These are phyloP conservation scores for Phytophthora syringae DNA, from an alignment of 352 stramenopile species.

Conservation along the genomic window DNA sequence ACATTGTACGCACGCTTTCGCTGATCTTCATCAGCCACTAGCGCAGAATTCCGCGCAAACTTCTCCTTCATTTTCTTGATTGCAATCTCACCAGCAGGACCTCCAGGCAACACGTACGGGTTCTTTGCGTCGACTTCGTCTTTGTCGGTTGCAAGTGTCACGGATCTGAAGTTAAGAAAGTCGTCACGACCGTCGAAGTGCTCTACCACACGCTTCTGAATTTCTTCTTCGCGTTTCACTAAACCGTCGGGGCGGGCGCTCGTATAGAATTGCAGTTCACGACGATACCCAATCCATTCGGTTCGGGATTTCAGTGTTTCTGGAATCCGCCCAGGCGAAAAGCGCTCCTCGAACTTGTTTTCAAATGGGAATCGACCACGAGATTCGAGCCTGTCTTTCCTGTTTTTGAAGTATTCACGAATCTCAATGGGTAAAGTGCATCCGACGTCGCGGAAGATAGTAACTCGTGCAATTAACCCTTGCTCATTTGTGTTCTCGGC, in stretches of 20 bases:
- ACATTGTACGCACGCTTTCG: slow-evolving; percentile 93
- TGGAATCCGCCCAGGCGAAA: slow-evolving; percentile 69
- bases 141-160: slow-evolving; percentile 79
- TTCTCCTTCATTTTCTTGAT: slow-evolving; percentile 96
- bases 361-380: slow-evolving; percentile 85
- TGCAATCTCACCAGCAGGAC: slow-evolving; percentile 71
- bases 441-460: slow-evolving; percentile 77
- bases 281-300: slow-evolving; percentile 88
- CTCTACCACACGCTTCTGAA: slow-evolving; percentile 90
- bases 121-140: slow-evolving; percentile 83
- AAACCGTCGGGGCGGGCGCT: slow-evolving; percentile 91
- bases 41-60: slow-evolving; percentile 70
- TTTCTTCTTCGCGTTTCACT: slow-evolving; percentile 83
- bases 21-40: slow-evolving; percentile 79
- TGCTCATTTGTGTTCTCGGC: slow-evolving; percentile 89
- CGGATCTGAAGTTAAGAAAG: slow-evolving; percentile 81
- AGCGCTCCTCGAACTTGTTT: slow-evolving; percentile 87
- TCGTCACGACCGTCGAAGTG: slow-evolving; percentile 89
- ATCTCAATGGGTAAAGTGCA: slow-evolving; percentile 89
- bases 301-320: slow-evolving; percentile 81
- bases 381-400: slow-evolving; percentile 89
- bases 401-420: slow-evolving; percentile 92
- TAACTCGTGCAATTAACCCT: slow-evolving; percentile 87
- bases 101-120: slow-evolving; percentile 77
- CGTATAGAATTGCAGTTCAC: slow-evolving; percentile 93